Percentiles rank a stretch among this genome's conserved stretches.
These are phyloP conservation scores for Stropharia rugosoannulata DNA, from an alignment of 768 basidiomycete species.

Conservation along the genomic window DNA sequence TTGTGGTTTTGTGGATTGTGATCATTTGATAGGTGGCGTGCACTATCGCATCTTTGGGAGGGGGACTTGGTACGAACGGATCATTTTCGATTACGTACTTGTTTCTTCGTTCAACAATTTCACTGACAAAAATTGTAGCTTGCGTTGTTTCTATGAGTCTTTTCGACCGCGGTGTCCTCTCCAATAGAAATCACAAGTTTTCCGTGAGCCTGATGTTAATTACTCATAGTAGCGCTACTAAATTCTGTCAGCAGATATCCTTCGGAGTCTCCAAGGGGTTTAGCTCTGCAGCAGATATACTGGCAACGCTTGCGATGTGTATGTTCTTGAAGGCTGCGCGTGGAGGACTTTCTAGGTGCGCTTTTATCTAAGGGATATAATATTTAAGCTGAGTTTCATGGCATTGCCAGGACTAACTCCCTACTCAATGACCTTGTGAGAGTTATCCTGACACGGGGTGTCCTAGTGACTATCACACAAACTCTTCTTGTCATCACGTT, in stretches of 20 bases:
- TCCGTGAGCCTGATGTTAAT: background rate
- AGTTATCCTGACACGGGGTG: background rate
- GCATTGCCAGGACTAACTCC: background rate
- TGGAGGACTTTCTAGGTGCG: background rate
- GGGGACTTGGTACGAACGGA: constrained; percentile 2
- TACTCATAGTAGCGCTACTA: background rate
- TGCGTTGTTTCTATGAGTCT: background rate
- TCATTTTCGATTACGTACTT: no score
- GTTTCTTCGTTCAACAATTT: background rate
- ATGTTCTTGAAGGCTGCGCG: constrained; percentile 1
- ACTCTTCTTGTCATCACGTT: constrained; percentile 1
- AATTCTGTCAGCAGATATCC: background rate
- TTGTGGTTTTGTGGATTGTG: background rate
- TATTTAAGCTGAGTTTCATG: background rate
- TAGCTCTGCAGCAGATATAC: constrained; percentile 2
- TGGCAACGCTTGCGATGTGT: constrained; percentile 3
- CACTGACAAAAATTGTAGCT: background rate
- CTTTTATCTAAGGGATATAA: background rate
- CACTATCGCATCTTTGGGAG: background rate
- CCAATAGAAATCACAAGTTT: background rate
- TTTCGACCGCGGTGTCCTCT: background rate
- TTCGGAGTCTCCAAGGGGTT: constrained; percentile 4
- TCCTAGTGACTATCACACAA: background rate
- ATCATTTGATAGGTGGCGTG: background rate
- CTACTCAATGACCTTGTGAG: background rate